Evolutionary conservation across 139 green algal species (phyloP), one percentile per base, ranked within the genome.

Genomic region (Yamagishiella unicocca): DNA sequence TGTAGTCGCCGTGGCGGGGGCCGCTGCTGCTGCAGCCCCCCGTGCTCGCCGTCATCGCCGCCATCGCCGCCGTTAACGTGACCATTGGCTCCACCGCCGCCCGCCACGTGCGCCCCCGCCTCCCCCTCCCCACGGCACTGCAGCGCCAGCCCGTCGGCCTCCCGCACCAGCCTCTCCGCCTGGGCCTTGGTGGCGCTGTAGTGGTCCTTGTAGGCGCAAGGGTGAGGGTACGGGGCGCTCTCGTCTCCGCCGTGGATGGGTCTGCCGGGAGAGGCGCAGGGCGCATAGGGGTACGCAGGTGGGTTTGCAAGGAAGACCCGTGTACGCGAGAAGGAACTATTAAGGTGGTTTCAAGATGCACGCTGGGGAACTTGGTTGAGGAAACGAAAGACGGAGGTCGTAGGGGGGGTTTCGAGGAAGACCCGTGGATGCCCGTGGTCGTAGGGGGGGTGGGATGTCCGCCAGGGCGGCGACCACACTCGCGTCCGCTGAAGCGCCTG

Each of bases 211-310:
- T 87, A 87, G 33, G 67, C 67, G 25, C 25, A 43, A 35, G 35
- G 40, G 12, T 67, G 67, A 27, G 82, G 82, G 82, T 87, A 87
- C 29, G 91, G 89, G 25, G 90, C 46, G 1, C 50, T 33, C 85
- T 93, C 90, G 50, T 92, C 78, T 43, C 90, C 89, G 33, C 64
- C 77, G 29, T 40, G 31, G 35, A 93, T 92, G 24, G 33, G 29
- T 77, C 80, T 91, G 74, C 35, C 24, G 1, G 43, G 19, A 27
- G 50, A 17, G 17, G 50, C 14, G 50, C 14, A 58, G 50, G 50
- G n/a, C n/a, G n/a, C n/a, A n/a, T n/a, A n/a, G n/a, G n/a, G n/a
- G n/a, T n/a, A n/a, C n/a, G n/a, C n/a, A n/a, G n/a, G n/a, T n/a
- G n/a, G n/a, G n/a, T n/a, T n/a, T n/a, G n/a, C n/a, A n/a, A n/a